Percentiles rank a stretch among this genome's conserved stretches.
These are phyloP conservation scores for Leucocoprinus sp. DNA, from an alignment of 768 basidiomycete genomes.

Conservation along the genomic window DNA sequence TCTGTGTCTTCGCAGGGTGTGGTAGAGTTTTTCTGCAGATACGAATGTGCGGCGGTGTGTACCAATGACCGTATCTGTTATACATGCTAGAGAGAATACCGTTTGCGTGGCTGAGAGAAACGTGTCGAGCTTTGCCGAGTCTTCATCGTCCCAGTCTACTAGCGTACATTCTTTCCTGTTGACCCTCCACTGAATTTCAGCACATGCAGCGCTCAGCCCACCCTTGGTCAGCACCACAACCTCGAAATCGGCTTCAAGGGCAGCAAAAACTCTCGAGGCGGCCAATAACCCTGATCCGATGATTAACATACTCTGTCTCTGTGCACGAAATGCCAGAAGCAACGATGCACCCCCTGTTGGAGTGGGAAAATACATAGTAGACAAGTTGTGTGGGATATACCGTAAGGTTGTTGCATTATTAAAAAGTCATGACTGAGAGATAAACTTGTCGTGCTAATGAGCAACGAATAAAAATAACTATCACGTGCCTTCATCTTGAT, in stretches of 20 bases:
- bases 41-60: slow-evolving; percentile 31
- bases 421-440: no score
- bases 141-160: slow-evolving; percentile 42
- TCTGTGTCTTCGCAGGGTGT: slow-evolving; percentile 43
- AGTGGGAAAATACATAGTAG: slow-evolving; percentile 24
- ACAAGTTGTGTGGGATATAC: no score
- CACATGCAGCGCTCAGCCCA: slow-evolving; percentile 56
- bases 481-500: no score
- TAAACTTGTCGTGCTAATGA: slow-evolving; percentile 27
- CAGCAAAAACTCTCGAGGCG: slow-evolving; percentile 73
- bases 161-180: slow-evolving; percentile 46
- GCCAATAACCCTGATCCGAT: slow-evolving; percentile 76
- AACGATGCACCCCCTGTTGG: slow-evolving; percentile 64
- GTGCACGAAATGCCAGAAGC: slow-evolving; percentile 66
- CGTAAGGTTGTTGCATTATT: no score
- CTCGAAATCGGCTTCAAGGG: slow-evolving; percentile 69
- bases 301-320: slow-evolving; percentile 51
- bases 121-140: slow-evolving; percentile 37
- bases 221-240: slow-evolving; percentile 60
- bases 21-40: slow-evolving; percentile 54
- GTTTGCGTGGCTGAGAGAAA: slow-evolving; percentile 29
- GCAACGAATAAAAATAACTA: slow-evolving; percentile 18
- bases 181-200: slow-evolving; percentile 60
- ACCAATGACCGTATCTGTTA: slow-evolving; percentile 69
- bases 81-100: slow-evolving; percentile 47